These are phyloP conservation scores for Chaetomiaceae sp. DNA, from an alignment of 2,329 filamentous ascomycete species.

Conservation along the genomic window DNA sequence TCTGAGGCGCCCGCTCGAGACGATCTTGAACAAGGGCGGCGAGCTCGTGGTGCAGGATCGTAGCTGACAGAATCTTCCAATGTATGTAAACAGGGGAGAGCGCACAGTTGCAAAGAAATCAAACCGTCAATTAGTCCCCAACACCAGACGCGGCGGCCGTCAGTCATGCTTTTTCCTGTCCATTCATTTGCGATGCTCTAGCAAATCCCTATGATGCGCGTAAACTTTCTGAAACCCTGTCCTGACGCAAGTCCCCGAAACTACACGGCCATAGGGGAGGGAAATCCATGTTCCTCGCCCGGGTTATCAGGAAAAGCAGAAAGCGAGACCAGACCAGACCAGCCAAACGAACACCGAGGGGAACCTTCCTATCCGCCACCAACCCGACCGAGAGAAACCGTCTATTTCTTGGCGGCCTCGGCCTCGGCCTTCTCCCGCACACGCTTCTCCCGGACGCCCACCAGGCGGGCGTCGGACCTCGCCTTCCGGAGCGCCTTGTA, in stretches of 20 bases:
- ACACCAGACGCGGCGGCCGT: slow-evolving; percentile 14
- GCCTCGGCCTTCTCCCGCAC: slow-evolving; percentile 82
- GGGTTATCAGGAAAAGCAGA: slow-evolving; percentile 29
- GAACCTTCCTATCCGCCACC: slow-evolving; percentile 25
- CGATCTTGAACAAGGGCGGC: slow-evolving; percentile 48
- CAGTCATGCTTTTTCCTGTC: slow-evolving; percentile 30
- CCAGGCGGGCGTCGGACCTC: slow-evolving; percentile 75
- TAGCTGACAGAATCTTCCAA: neutral
- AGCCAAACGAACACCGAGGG: slow-evolving; percentile 30
- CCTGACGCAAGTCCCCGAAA: slow-evolving; percentile 25
- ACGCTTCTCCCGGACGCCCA: slow-evolving; percentile 89
- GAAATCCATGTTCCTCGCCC: slow-evolving; percentile 25
- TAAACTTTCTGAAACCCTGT: slow-evolving; percentile 25
- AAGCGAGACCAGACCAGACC: slow-evolving; percentile 29
- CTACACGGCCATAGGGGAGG: slow-evolving; percentile 24
- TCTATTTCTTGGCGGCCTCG: slow-evolving; percentile 82
- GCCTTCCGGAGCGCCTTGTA: slow-evolving; percentile 81
- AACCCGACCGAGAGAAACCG: slow-evolving; percentile 22
- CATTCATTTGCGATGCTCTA: slow-evolving; percentile 31
- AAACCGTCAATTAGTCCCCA: slow-evolving; percentile 16
- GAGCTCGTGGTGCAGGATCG: slow-evolving; percentile 36
- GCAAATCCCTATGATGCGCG: slow-evolving; percentile 31
- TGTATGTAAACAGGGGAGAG: neutral
- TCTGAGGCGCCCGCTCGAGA: slow-evolving; percentile 40
- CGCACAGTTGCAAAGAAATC: neutral